phyloP scores from a whole-genome alignment of 371 early-diverging fungal genomes.

The Lichtheimia hyalospora region DNA sequence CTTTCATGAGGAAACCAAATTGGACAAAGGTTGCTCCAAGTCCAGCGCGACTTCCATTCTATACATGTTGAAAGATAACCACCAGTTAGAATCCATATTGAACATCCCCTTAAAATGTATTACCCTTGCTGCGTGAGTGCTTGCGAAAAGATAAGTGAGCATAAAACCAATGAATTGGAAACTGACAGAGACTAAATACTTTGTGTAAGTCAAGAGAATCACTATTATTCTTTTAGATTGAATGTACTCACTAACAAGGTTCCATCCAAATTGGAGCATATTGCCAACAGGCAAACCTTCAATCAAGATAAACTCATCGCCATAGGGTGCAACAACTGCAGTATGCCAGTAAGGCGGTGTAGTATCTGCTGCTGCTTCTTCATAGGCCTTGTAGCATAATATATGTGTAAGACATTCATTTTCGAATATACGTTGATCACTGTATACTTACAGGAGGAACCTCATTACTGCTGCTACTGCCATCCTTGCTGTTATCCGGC shows the following conservation, averaged over 20 bases:
- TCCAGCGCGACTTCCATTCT: constrained; percentile 54
- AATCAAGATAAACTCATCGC: constrained; percentile 56
- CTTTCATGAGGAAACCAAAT: constrained; percentile 50
- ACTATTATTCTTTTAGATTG: background rate
- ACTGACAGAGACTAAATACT: constrained; percentile 55
- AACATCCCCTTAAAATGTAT: background rate
- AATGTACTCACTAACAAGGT: constrained; percentile 41
- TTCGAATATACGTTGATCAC: background rate
- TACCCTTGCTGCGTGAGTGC: constrained; percentile 60
- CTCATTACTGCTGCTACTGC: constrained; percentile 32
- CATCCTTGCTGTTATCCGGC: constrained; percentile 31
- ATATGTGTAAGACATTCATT: background rate
- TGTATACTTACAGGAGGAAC: constrained; percentile 31
- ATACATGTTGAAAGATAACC: too few relatives aligned
- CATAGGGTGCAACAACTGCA: constrained; percentile 52
- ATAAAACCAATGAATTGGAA: constrained; percentile 73
- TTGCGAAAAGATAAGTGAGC: constrained; percentile 55
- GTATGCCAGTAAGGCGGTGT: constrained; percentile 67
- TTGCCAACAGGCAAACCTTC: constrained; percentile 66
- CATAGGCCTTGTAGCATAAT: constrained; percentile 47
- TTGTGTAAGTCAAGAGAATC: background rate
- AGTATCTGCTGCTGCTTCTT: constrained; percentile 58
- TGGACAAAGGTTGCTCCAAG: constrained; percentile 57
- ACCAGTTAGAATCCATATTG: background rate
- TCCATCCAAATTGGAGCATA: constrained; percentile 59